These are phyloP conservation scores for Massospora cicadina DNA, from an alignment of 371 early-diverging fungal genomes.

Conservation along the genomic window DNA sequence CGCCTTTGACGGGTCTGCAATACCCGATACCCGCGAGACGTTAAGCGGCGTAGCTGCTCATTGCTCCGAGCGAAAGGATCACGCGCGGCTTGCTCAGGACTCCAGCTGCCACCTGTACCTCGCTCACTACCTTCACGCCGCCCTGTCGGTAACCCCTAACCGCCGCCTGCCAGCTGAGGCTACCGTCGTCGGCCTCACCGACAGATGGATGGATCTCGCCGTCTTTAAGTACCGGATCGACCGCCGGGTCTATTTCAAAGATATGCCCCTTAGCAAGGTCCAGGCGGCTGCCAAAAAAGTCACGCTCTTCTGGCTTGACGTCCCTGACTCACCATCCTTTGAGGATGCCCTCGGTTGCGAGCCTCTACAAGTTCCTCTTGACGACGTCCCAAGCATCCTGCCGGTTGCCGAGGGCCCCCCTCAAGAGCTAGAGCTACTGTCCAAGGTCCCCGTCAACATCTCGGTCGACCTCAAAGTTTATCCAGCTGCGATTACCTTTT, in stretches of 20 bases:
- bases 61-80: conserved; percentile 67
- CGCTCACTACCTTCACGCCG: conserved; percentile 32
- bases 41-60: conserved; percentile 36
- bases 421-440: not conserved
- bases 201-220: not conserved
- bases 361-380: not conserved
- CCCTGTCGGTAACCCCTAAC: conserved; percentile 19
- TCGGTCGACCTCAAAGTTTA: not conserved
- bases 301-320: not conserved
- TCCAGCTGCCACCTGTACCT: conserved; percentile 56
- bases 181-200: not conserved
- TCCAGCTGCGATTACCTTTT: not conserved
- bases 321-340: not conserved
- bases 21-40: not conserved
- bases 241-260: not conserved
- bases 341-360: not conserved
- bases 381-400: not conserved
- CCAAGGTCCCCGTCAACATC: not conserved
- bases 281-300: not conserved
- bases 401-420: not conserved
- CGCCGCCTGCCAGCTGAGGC: conserved; percentile 9
- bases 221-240: not conserved
- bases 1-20: conserved; percentile 18
- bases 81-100: conserved; percentile 68
- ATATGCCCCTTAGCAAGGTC: not conserved